These are phyloP conservation scores for Globisporangium ultimum DNA, from an alignment of 352 stramenopile species.

Conservation along the genomic window DNA sequence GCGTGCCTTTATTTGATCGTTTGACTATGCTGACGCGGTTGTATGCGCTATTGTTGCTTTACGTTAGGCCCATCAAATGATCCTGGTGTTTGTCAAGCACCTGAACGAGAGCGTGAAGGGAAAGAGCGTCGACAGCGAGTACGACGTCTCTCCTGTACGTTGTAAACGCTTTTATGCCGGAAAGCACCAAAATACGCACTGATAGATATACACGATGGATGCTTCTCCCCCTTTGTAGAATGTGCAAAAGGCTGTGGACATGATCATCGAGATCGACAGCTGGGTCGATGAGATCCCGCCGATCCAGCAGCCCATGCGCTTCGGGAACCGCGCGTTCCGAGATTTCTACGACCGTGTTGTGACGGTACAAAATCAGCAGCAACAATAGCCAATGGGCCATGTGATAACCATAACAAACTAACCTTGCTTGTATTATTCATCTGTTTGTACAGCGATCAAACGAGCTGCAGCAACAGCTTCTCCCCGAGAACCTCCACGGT, in stretches of 20 bases:
- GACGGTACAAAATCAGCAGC: conserved; percentile 30
- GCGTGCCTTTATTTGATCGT: neutral
- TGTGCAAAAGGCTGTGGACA: conserved; percentile 59
- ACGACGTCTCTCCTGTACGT: conserved; percentile 60
- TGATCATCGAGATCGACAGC: conserved; percentile 62
- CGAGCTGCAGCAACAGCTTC: conserved; percentile 55
- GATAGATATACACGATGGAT: neutral
- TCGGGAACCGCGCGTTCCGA: conserved; percentile 94
- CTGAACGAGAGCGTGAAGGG: conserved; percentile 79
- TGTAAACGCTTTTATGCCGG: neutral
- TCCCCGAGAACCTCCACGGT: conserved; percentile 49
- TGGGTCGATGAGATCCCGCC: conserved; percentile 92
- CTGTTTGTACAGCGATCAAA: conserved; percentile 36
- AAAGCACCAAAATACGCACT: neutral
- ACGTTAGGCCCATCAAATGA: conserved; percentile 76
- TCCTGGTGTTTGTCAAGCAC: conserved; percentile 79
- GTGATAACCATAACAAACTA: too few species aligned
- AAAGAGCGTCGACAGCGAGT: conserved; percentile 53
- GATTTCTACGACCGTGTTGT: conserved; percentile 84
- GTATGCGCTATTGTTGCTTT: neutral
- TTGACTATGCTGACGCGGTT: conserved; percentile 9
- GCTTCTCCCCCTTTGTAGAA: conserved; percentile 34
- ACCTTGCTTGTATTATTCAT: conserved; percentile 2
- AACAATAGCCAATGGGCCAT: neutral
- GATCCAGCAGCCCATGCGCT: conserved; percentile 92